A percentile compares a stretch with the other conserved stretches of the same genome.
These are phyloP conservation scores for Rhytidiadelphus loreus DNA, from an alignment of 225 moss, liverwort and hornwort genomes.

Conservation along the genomic window DNA sequence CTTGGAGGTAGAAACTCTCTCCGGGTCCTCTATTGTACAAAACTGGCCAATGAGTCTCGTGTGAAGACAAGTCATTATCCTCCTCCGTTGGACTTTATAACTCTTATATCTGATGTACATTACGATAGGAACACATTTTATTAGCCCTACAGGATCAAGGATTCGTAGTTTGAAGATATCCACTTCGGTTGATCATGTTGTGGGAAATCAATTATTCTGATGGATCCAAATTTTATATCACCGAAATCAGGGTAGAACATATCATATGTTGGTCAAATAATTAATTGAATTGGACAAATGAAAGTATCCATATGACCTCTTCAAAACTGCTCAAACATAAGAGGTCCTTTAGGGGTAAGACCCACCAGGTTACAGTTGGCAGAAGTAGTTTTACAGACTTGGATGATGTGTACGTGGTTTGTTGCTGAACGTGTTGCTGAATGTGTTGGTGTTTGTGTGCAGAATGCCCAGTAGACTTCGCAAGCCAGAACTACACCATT, in stretches of 20 bases:
- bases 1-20: neutral
- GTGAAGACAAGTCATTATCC: neutral
- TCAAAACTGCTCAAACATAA: neutral
- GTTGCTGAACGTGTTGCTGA: neutral
- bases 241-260: neutral
- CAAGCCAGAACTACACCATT: conserved; percentile 20
- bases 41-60: no score
- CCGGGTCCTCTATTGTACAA: no score
- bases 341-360: neutral
- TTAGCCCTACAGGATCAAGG: neutral
- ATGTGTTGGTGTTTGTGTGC: neutral
- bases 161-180: neutral
- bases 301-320: neutral
- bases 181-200: neutral
- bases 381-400: neutral
- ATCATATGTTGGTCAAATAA: neutral
- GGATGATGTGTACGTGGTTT: neutral
- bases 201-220: neutral
- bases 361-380: neutral
- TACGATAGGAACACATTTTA: no score
- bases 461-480: conserved; percentile 40
- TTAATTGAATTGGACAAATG: neutral
- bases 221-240: neutral
- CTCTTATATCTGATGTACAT: neutral
- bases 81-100: neutral